Evolutionary conservation across 805 yeast species (phyloP).

Genomic region (Starmerella floris): DNA sequence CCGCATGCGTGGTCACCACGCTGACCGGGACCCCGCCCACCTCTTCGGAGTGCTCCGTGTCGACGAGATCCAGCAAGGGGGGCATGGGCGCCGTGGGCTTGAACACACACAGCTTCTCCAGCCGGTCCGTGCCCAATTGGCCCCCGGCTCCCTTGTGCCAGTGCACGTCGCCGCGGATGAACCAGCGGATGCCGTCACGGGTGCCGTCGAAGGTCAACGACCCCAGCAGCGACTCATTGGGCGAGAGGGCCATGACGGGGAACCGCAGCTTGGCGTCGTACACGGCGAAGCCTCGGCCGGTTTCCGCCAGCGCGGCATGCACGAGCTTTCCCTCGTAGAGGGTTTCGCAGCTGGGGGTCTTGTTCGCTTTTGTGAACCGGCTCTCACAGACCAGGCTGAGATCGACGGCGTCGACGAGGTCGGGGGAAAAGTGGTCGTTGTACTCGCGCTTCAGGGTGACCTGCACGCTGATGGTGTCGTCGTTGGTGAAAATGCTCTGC

Average conservation of each 20-base stretch:
- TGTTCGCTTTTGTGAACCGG: background rate
- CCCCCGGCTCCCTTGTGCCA: background rate
- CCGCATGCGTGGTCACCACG: slow-evolving; percentile 11
- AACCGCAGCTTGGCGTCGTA: slow-evolving; percentile 7
- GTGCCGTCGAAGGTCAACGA: slow-evolving; percentile 3
- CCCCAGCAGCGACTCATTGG: slow-evolving; percentile 5
- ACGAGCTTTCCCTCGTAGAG: background rate
- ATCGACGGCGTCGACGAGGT: background rate
- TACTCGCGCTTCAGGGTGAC: slow-evolving; percentile 1
- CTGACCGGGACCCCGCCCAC: slow-evolving; percentile 2
- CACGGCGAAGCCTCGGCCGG: background rate
- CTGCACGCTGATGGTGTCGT: slow-evolving; percentile 7
- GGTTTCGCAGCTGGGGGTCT: background rate
- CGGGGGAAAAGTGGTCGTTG: slow-evolving; percentile 1
- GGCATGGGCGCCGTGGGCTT: slow-evolving; percentile 9
- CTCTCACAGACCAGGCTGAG: slow-evolving; percentile 8
- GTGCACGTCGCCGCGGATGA: slow-evolving; percentile 1
- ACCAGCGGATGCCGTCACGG: slow-evolving; percentile 9
- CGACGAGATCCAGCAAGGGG: slow-evolving; percentile 7
- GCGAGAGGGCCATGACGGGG: background rate
- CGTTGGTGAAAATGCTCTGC: slow-evolving; percentile 7
- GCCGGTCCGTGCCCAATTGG: background rate
- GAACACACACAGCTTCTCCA: slow-evolving; percentile 2
- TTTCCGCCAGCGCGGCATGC: background rate
- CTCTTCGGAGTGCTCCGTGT: slow-evolving; percentile 8